Conservation (phyloP, 495 filamentous ascomycete species). For the Parachaetomium inaequale region DNA sequence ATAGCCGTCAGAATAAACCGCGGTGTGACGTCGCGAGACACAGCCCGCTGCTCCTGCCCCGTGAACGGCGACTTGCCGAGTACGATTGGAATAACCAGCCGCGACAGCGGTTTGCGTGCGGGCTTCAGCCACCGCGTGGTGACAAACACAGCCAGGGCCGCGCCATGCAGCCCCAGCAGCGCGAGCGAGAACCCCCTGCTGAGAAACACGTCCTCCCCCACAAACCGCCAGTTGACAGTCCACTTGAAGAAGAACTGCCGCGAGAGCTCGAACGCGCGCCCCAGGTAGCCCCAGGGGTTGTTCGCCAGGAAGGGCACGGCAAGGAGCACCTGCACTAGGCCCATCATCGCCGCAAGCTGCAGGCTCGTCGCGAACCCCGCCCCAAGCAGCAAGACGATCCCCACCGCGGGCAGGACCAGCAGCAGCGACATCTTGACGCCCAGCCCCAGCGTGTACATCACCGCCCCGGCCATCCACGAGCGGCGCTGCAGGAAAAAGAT, state of each 20-base stretch:
- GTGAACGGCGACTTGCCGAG: slow-evolving; percentile 52
- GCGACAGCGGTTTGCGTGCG: slow-evolving; percentile 41
- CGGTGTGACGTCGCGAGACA: slow-evolving; percentile 60
- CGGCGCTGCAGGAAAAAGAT: slow-evolving; percentile 72
- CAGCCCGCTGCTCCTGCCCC: slow-evolving; percentile 48
- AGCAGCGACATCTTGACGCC: slow-evolving; percentile 91
- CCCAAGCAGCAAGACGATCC: slow-evolving; percentile 65
- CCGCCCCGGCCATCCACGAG: slow-evolving; percentile 65
- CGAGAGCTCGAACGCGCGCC: slow-evolving; percentile 82
- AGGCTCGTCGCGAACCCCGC: slow-evolving; percentile 60
- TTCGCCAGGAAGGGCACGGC: slow-evolving; percentile 70
- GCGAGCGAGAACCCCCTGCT: slow-evolving; percentile 66
- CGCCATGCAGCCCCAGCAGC: slow-evolving; percentile 66
- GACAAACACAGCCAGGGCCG: slow-evolving; percentile 60
- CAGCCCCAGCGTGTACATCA: slow-evolving; percentile 73
- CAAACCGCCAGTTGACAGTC: slow-evolving; percentile 98
- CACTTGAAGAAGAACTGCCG: slow-evolving; percentile 91
- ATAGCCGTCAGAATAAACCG: slow-evolving; percentile 74
- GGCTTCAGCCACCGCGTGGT: slow-evolving; percentile 48
- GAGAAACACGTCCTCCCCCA: slow-evolving; percentile 77
- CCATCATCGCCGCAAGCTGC: slow-evolving; percentile 64
- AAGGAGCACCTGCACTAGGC: slow-evolving; percentile 70
- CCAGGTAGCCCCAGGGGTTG: slow-evolving; percentile 68
- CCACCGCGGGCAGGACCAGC: slow-evolving; percentile 75
- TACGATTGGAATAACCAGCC: slow-evolving; percentile 51